Base-by-base conservation (phyloP, 2,329 filamentous ascomycete species). In the Piedraia hortae region DNA sequence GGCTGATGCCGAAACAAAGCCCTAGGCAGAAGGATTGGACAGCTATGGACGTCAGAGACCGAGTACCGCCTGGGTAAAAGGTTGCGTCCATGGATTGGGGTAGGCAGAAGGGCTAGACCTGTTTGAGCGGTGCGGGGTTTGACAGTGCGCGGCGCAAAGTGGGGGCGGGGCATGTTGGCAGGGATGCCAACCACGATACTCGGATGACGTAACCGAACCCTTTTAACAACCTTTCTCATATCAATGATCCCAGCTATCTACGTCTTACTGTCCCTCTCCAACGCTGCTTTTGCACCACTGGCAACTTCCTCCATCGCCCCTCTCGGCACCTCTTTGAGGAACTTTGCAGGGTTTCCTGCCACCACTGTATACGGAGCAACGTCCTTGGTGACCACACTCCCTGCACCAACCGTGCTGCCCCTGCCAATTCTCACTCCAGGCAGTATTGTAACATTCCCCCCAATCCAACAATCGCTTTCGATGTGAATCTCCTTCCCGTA, bases 381-480 rank as follows among this genome's bases (percentile, higher is more conserved):
- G 41, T 69, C 53, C 47, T 69, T 85, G 2, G 73, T 85, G 12
- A 89, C 75, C 3, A 88, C 72, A 39, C 68, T 75, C 1, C 70
- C 74, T 2, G 78, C 77, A 1, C 74, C 78, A 28, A 89, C 56
- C 0, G 67, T 72, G 4, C 51, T 55, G 0, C 77, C 75, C 24
- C 57, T 54, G 0, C 78, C 77, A 31, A 89, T 69, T 1, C 59
- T 80, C 12, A 89, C 64, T 0, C 77, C 77, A 0, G 73, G 64
- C 19, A 80, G 48, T 10, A 89, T 59, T 11, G 54, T 61, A 4
- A 63, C 64, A 36, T 66, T 68, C 0, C 71, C 71, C 1, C 67
- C 72, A 14, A 82, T 45, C 73, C 73, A 77, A 45, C 72, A 73
- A 47, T 89, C 77, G 31, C 77, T 67, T 0, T 68, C 74, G 23